Percentiles rank a stretch among this genome's conserved stretches.
Evolutionary conservation across 2,329 filamentous ascomycete species (phyloP).

Genomic region (Verticillium tricorpus): DNA sequence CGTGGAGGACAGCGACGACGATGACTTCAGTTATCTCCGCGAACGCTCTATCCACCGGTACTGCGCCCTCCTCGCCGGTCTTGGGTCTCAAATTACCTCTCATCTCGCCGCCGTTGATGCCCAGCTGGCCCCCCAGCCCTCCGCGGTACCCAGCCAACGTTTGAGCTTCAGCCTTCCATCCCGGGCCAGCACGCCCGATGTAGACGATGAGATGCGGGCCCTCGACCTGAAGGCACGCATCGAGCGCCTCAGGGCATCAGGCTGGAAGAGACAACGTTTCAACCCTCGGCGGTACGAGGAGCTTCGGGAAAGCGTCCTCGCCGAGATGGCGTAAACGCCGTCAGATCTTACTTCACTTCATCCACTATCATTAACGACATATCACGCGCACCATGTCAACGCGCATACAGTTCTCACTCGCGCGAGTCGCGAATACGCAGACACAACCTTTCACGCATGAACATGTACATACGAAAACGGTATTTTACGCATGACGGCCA

Average conservation of each 20-base stretch:
- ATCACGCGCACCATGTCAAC: background rate
- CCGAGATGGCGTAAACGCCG: constrained; percentile 33
- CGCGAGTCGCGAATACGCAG: background rate
- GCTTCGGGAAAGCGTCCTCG: constrained; percentile 45
- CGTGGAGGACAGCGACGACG: constrained; percentile 5
- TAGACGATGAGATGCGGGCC: constrained; percentile 29
- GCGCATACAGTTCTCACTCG: background rate
- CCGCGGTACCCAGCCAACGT: constrained; percentile 6
- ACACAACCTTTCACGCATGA: background rate
- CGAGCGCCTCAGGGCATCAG: constrained; percentile 46
- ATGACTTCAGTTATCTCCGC: constrained; percentile 31
- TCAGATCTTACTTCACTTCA: background rate
- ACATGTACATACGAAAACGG: background rate
- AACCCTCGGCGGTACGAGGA: constrained; percentile 48
- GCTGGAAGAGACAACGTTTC: constrained; percentile 54
- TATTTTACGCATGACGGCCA: background rate
- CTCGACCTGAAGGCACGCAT: constrained; percentile 47
- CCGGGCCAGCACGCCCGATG: constrained; percentile 9
- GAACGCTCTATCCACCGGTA: constrained; percentile 43
- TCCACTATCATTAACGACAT: background rate
- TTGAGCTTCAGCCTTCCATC: constrained; percentile 10
- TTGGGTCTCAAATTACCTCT: constrained; percentile 43
- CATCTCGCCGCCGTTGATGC: constrained; percentile 43
- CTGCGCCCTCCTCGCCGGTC: constrained; percentile 39
- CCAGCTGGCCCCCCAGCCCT: constrained; percentile 24